Percentiles rank a stretch among this genome's conserved stretches.
These are phyloP conservation scores for Fusarium hainanense DNA, from an alignment of 2,329 filamentous ascomycete genomes.

Conservation along the genomic window DNA sequence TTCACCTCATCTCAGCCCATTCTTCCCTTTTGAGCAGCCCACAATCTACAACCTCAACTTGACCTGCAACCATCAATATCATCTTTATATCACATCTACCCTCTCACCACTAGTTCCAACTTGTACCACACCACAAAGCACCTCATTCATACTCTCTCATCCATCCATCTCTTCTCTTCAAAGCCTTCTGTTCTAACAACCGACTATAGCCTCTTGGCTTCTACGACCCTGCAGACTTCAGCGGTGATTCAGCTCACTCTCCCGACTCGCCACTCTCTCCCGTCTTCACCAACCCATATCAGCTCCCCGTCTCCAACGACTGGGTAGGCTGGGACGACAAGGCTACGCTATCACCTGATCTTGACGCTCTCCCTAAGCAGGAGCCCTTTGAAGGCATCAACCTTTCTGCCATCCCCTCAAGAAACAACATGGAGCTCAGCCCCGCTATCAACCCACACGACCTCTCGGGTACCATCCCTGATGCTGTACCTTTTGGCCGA, in stretches of 20 bases:
- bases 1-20: conserved; percentile 41
- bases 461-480: conserved; percentile 42
- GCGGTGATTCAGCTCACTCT: conserved; percentile 45
- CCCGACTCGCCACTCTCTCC: conserved; percentile 46
- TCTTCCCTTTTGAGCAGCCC: conserved; percentile 33
- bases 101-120: conserved; percentile 25
- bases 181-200: conserved; percentile 31
- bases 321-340: conserved; percentile 47
- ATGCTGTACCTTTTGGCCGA: conserved; percentile 44
- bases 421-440: conserved; percentile 46
- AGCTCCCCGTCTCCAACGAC: conserved; percentile 45
- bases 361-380: conserved; percentile 44
- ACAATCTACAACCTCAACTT: conserved; percentile 16
- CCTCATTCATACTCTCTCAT: conserved; percentile 12
- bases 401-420: conserved; percentile 43
- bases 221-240: conserved; percentile 47
- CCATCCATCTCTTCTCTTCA: background rate
- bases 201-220: conserved; percentile 37
- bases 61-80: conserved; percentile 16
- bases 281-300: conserved; percentile 45
- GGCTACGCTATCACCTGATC: conserved; percentile 44
- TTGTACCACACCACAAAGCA: conserved; percentile 36
- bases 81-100: conserved; percentile 34
- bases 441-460: conserved; percentile 46
- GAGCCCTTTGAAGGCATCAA: conserved; percentile 45